Evolutionary conservation across 257 asterid genomes (phyloP).

Genomic region (Apocynum venetum): DNA sequence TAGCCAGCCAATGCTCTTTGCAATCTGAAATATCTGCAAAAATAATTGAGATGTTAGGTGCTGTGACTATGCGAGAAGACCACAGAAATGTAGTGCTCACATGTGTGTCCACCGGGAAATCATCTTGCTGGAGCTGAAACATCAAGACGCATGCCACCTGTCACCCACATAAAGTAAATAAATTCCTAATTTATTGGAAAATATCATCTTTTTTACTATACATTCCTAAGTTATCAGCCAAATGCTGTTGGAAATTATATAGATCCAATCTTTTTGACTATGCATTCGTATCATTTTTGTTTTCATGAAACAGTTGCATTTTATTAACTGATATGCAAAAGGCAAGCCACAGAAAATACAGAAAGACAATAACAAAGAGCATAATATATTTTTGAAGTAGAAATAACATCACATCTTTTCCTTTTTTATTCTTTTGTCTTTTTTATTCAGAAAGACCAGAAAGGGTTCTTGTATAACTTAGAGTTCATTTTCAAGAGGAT

Average conservation of each 20-base stretch:
- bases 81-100: constrained; percentile 36
- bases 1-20: constrained; percentile 72
- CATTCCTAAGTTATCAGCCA: not conserved
- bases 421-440: too few relatives aligned
- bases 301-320: not conserved
- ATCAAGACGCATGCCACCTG: constrained; percentile 89
- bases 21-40: constrained; percentile 70
- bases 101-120: constrained; percentile 86
- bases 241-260: not conserved
- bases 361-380: too few relatives aligned
- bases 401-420: too few relatives aligned
- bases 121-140: constrained; percentile 81
- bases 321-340: not conserved
- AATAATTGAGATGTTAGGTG: constrained; percentile 9
- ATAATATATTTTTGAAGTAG: too few relatives aligned
- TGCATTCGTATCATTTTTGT: not conserved
- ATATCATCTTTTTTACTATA: not conserved
- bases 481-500: too few relatives aligned
- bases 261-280: not conserved
- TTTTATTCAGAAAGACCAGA: too few relatives aligned
- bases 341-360: too few relatives aligned
- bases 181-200: constrained; percentile 9
- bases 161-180: constrained; percentile 24
- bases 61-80: not conserved
- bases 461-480: too few relatives aligned